Evolutionary conservation across 768 basidiomycete genomes (phyloP).

Genomic region (Sporobolomyces phaffii): DNA sequence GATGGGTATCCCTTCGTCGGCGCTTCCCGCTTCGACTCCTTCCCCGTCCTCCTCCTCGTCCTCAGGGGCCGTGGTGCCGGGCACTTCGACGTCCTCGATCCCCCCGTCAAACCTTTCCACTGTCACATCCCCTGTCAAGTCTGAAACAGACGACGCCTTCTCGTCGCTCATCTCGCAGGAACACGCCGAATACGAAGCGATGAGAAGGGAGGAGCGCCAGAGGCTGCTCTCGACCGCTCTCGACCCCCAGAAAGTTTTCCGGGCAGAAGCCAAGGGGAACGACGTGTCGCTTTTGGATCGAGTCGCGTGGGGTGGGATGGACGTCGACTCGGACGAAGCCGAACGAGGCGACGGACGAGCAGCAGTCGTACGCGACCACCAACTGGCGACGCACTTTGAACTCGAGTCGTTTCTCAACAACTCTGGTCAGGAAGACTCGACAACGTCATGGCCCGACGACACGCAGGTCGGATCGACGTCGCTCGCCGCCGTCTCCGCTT

Average conservation of each 20-base stretch:
- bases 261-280: constrained; percentile 6
- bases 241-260: constrained; percentile 1
- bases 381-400: background rate
- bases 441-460: too few relatives aligned
- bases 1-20: background rate
- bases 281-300: background rate
- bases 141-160: background rate
- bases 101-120: background rate
- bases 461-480: too few relatives aligned
- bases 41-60: background rate
- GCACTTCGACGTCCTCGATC: background rate
- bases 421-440: background rate
- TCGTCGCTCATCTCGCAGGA: constrained; percentile 9
- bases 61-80: background rate
- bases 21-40: background rate
- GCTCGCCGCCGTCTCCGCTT: background rate
- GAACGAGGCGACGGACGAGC: background rate
- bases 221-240: background rate
- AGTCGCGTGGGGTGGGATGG: background rate
- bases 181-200: constrained; percentile 8
- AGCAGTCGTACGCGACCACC: background rate
- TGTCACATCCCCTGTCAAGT: background rate
- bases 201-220: background rate
- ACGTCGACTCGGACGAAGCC: background rate
- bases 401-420: constrained; percentile 1